phyloP scores from a whole-genome alignment of 208 protist genomes.

The Strigomonas galati region DNA sequence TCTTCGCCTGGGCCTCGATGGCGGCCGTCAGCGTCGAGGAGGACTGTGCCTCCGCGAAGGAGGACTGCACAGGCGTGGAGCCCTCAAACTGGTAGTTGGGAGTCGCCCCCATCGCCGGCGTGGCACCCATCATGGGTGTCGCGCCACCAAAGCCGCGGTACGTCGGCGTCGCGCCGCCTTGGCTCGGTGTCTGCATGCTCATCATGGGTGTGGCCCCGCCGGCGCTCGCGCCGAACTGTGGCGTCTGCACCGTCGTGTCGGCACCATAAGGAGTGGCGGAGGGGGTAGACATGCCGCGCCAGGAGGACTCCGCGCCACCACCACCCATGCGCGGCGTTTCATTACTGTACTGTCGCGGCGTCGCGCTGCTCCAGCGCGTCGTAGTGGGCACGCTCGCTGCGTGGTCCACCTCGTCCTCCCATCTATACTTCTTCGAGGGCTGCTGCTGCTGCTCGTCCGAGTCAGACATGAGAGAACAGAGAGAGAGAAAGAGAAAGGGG shows the following conservation, averaged over 20 bases:
- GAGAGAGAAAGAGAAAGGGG: no score
- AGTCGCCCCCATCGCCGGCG: slow-evolving; percentile 58
- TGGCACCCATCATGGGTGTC: slow-evolving; percentile 38
- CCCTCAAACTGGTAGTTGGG: slow-evolving; percentile 89
- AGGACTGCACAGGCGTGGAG: slow-evolving; percentile 77
- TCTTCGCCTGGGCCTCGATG: slow-evolving; percentile 71
- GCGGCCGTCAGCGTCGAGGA: slow-evolving; percentile 56
- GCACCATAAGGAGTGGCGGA: slow-evolving; percentile 50
- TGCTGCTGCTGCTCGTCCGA: slow-evolving; percentile 6
- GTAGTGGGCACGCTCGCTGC: slow-evolving; percentile 24
- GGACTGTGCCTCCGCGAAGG: slow-evolving; percentile 35
- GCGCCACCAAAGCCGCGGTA: slow-evolving; percentile 40
- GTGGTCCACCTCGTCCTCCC: slow-evolving; percentile 13
- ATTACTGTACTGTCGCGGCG: slow-evolving; percentile 63
- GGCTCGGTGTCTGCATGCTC: not conserved
- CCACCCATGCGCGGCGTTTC: slow-evolving; percentile 58
- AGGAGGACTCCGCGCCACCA: slow-evolving; percentile 43
- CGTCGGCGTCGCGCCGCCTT: slow-evolving; percentile 40
- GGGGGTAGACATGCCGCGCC: slow-evolving; percentile 71
- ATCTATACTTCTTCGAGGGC: slow-evolving; percentile 7
- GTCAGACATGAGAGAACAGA: no score
- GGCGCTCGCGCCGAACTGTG: slow-evolving; percentile 28
- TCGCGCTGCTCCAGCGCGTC: slow-evolving; percentile 72
- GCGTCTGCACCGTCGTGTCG: slow-evolving; percentile 56
- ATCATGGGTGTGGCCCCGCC: slow-evolving; percentile 7